A percentile compares a stretch with the other conserved stretches of the same genome.
These are phyloP conservation scores for Chaetomiaceae sp. DNA, from an alignment of 2,329 filamentous ascomycete genomes.

Conservation along the genomic window DNA sequence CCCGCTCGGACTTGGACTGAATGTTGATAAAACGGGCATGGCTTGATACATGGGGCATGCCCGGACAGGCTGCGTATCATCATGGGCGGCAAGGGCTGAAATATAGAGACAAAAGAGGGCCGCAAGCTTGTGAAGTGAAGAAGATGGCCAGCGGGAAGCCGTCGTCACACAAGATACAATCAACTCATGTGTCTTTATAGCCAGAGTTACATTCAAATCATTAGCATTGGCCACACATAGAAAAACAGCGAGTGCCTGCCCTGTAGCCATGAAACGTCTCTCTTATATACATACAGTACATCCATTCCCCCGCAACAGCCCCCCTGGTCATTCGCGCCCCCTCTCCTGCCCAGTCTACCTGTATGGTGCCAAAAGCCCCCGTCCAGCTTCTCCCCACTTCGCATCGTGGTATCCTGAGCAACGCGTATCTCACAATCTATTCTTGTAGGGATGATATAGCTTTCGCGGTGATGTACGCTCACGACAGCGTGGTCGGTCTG, in stretches of 20 bases:
- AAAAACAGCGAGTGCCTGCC: too few relatives aligned
- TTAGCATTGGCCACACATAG: neutral
- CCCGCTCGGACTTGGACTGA: neutral
- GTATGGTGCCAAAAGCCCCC: constrained; percentile 8
- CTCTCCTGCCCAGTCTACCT: constrained; percentile 7
- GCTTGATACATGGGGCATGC: too few relatives aligned
- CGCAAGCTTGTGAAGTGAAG: too few relatives aligned
- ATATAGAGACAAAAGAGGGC: too few relatives aligned
- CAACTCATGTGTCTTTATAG: neutral
- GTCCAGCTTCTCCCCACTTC: constrained; percentile 1
- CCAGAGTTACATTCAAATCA: constrained; percentile 9
- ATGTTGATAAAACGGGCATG: too few relatives aligned
- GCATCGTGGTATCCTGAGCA: constrained; percentile 1
- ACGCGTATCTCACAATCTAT: constrained; percentile 1
- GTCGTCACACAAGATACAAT: neutral
- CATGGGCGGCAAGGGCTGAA: too few relatives aligned
- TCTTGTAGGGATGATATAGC: neutral
- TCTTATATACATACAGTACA: constrained; percentile 11
- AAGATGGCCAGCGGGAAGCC: too few relatives aligned
- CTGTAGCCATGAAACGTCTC: neutral
- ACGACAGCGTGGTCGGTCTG: constrained; percentile 7
- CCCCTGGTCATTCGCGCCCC: neutral
- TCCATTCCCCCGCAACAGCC: neutral
- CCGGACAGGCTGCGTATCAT: too few relatives aligned
- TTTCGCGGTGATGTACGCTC: neutral